Conservation (phyloP, 2,329 filamentous ascomycete species). For the Calonectria pseudoturangicola region DNA sequence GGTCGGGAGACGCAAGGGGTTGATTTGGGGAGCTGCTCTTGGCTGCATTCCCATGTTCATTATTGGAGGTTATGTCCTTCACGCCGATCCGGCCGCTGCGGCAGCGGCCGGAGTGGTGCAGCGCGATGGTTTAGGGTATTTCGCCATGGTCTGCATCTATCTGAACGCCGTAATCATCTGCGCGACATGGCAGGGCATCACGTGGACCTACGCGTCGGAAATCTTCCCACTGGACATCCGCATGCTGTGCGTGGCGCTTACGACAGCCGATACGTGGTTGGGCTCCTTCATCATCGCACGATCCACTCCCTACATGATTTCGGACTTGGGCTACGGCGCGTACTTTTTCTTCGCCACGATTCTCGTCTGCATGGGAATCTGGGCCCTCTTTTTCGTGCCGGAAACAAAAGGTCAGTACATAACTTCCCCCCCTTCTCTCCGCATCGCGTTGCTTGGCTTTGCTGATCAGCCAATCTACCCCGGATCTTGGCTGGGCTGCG, state of each 20-base stretch:
- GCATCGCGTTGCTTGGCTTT: neutral
- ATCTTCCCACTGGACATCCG: slow-evolving; percentile 65
- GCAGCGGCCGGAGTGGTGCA: slow-evolving; percentile 67
- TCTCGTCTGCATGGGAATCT: slow-evolving; percentile 66
- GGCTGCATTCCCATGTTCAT: slow-evolving; percentile 63
- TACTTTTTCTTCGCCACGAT: slow-evolving; percentile 72
- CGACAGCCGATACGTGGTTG: slow-evolving; percentile 62
- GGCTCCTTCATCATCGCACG: slow-evolving; percentile 64
- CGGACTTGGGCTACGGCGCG: slow-evolving; percentile 66
- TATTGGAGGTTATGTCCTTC: slow-evolving; percentile 62
- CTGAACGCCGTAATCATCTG: slow-evolving; percentile 64
- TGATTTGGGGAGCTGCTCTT: slow-evolving; percentile 63
- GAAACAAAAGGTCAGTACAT: slow-evolving; percentile 68
- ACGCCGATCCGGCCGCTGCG: slow-evolving; percentile 58
- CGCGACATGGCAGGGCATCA: slow-evolving; percentile 65
- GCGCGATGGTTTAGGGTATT: slow-evolving; percentile 63
- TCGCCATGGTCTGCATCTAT: slow-evolving; percentile 68
- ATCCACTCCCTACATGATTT: slow-evolving; percentile 64
- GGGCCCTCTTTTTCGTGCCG: slow-evolving; percentile 69
- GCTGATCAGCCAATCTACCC: slow-evolving; percentile 21
- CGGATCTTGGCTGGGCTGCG: slow-evolving; percentile 19
- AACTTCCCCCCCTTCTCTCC: neutral
- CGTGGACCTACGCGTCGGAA: slow-evolving; percentile 67
- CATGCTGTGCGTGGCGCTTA: slow-evolving; percentile 60
- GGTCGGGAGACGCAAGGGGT: slow-evolving; percentile 67